A percentile compares a stretch with the other conserved stretches of the same genome.
phyloP scores from a whole-genome alignment of 2,329 filamentous ascomycete species.

The Clarireedia sp. region DNA sequence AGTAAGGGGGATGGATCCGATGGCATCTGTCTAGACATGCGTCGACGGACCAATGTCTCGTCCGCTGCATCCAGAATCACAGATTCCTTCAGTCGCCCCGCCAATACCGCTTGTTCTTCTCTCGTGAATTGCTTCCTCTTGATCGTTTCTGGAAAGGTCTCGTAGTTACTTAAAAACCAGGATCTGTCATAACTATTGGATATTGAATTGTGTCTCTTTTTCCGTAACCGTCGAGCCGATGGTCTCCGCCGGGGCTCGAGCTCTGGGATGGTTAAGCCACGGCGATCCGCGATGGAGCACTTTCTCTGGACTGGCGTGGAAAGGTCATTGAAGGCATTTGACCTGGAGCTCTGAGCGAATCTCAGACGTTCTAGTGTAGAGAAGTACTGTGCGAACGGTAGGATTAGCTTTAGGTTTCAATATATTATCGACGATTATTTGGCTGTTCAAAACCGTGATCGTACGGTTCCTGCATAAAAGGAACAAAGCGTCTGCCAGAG shows the following conservation, averaged over 20 bases:
- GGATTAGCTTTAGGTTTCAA: constrained; percentile 1
- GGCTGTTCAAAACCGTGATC: neutral
- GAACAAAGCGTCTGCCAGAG: constrained; percentile 10
- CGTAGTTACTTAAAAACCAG: constrained; percentile 47
- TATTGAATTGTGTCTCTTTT: constrained; percentile 28
- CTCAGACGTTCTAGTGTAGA: constrained; percentile 63
- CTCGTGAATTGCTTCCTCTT: constrained; percentile 61
- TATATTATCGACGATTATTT: neutral
- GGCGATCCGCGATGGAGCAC: constrained; percentile 23
- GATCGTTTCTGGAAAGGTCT: constrained; percentile 62
- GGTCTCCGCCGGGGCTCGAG: constrained; percentile 21
- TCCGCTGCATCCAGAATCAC: constrained; percentile 50
- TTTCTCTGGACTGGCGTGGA: constrained; percentile 23
- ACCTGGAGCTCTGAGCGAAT: constrained; percentile 46
- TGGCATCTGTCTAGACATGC: constrained; percentile 30
- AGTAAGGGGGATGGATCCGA: neutral
- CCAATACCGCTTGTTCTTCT: constrained; percentile 61
- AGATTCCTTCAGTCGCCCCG: constrained; percentile 42
- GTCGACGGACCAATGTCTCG: constrained; percentile 45
- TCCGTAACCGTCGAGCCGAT: constrained; percentile 21
- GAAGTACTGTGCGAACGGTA: constrained; percentile 50
- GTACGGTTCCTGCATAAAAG: constrained; percentile 3
- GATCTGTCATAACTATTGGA: constrained; percentile 46
- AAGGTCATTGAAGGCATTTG: constrained; percentile 25
- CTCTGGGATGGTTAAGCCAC: constrained; percentile 22